These are phyloP conservation scores for Piromyces finnis DNA, from an alignment of 192 early-diverging fungal genomes.

Conservation along the genomic window DNA sequence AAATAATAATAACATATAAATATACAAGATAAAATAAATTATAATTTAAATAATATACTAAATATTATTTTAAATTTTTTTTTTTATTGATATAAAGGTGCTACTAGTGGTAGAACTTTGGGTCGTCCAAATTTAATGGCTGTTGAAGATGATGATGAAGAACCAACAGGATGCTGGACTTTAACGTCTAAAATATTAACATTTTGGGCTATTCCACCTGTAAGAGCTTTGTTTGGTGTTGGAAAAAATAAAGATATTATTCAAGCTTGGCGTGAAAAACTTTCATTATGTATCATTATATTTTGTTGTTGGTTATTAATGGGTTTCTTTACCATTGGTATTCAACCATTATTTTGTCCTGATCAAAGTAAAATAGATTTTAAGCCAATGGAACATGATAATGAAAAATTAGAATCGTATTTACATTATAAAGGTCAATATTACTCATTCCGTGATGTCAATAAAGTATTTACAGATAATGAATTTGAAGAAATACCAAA, in stretches of 20 bases:
- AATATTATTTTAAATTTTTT: too few relatives aligned
- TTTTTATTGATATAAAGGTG: too few relatives aligned
- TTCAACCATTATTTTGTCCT: slow-evolving; percentile 17
- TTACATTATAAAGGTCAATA: not conserved
- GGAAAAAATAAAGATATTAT: slow-evolving; percentile 5
- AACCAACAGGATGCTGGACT: not conserved
- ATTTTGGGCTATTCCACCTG: not conserved
- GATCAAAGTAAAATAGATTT: not conserved
- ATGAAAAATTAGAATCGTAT: not conserved
- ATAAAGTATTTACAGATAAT: slow-evolving; percentile 1
- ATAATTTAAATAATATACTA: too few relatives aligned
- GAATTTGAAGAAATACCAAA: not conserved
- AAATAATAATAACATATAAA: too few relatives aligned
- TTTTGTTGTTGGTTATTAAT: slow-evolving; percentile 8
- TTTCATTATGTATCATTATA: slow-evolving; percentile 28
- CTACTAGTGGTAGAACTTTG: not conserved
- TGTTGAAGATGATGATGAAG: not conserved
- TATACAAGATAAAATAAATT: too few relatives aligned
- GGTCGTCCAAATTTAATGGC: not conserved
- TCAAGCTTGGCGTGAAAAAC: slow-evolving; percentile 40
- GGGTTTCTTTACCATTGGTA: slow-evolving; percentile 21
- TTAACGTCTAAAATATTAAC: not conserved
- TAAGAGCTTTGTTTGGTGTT: not conserved
- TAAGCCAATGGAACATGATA: not conserved
- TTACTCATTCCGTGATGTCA: slow-evolving; percentile 12